Evolutionary conservation across 2,329 filamentous ascomycete species (phyloP).

Genomic region (Microcyclospora pomicola): DNA sequence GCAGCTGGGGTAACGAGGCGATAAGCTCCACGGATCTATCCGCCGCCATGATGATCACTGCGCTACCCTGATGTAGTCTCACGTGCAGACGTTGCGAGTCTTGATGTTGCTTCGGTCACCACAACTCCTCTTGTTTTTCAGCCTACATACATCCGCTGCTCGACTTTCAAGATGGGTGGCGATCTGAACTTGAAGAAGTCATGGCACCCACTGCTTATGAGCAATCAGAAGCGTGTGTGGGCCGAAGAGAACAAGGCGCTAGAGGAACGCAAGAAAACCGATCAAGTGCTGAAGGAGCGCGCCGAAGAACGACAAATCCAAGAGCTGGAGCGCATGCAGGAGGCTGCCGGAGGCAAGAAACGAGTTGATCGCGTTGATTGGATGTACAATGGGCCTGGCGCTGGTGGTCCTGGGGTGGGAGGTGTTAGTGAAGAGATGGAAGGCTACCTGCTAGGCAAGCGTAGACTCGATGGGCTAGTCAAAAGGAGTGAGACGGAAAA

Average conservation of each 20-base stretch:
- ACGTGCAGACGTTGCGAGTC: no score
- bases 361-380: conserved; percentile 79
- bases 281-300: conserved; percentile 81
- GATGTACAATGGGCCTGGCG: conserved; percentile 88
- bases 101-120: not conserved
- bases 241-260: conserved; percentile 84
- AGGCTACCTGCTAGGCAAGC: conserved; percentile 81
- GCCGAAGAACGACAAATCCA: conserved; percentile 87
- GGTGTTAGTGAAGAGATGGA: conserved; percentile 69
- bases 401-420: conserved; percentile 57
- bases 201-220: conserved; percentile 83
- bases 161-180: conserved; percentile 60
- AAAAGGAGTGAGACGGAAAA: conserved; percentile 71
- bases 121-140: not conserved
- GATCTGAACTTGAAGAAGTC: conserved; percentile 87
- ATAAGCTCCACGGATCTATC: no score
- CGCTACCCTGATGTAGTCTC: no score
- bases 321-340: conserved; percentile 79
- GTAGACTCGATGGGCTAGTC: conserved; percentile 75
- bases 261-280: conserved; percentile 85
- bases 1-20: no score
- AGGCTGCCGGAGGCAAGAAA: conserved; percentile 72
- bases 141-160: not conserved
- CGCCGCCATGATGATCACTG: no score
- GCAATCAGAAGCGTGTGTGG: conserved; percentile 84